A percentile compares a stretch with the other conserved stretches of the same genome.
Evolutionary conservation across 192 early-diverging fungal species (phyloP).

Genomic region (Coemansia biformis): DNA sequence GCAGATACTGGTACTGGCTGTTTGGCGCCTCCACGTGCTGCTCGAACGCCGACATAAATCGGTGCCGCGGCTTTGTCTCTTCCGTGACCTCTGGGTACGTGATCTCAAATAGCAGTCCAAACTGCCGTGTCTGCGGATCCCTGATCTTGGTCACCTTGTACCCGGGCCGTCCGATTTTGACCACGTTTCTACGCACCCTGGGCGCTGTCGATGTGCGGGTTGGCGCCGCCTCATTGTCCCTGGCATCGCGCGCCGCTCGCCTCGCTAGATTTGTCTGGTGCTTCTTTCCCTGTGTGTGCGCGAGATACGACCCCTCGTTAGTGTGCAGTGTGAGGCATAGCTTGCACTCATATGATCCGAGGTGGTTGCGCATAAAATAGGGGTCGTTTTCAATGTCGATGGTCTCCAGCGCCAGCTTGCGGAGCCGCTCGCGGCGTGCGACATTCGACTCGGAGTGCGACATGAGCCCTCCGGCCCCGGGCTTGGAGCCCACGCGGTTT

Average conservation of each 20-base stretch:
- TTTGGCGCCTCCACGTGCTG: slow-evolving; percentile 85
- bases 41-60: slow-evolving; percentile 97
- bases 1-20: slow-evolving; percentile 83
- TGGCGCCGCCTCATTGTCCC: slow-evolving; percentile 50
- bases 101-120: slow-evolving; percentile 89
- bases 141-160: slow-evolving; percentile 89
- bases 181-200: slow-evolving; percentile 62
- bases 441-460: slow-evolving; percentile 81
- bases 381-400: slow-evolving; percentile 95
- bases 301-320: slow-evolving; percentile 92
- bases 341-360: slow-evolving; percentile 77
- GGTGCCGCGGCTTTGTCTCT: slow-evolving; percentile 77
- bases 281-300: slow-evolving; percentile 98
- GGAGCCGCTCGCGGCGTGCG: slow-evolving; percentile 88
- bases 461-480: slow-evolving; percentile 81
- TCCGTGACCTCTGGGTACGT: slow-evolving; percentile 89
- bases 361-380: slow-evolving; percentile 94
- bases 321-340: slow-evolving; percentile 79
- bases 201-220: slow-evolving; percentile 5
- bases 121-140: slow-evolving; percentile 80
- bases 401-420: slow-evolving; percentile 90
- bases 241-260: slow-evolving; percentile 80
- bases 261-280: slow-evolving; percentile 92
- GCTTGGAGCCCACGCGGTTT: slow-evolving; percentile 89
- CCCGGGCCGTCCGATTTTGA: slow-evolving; percentile 95